These are phyloP conservation scores for Neonectria punicea DNA, from an alignment of 2,329 filamentous ascomycete species.

Conservation along the genomic window DNA sequence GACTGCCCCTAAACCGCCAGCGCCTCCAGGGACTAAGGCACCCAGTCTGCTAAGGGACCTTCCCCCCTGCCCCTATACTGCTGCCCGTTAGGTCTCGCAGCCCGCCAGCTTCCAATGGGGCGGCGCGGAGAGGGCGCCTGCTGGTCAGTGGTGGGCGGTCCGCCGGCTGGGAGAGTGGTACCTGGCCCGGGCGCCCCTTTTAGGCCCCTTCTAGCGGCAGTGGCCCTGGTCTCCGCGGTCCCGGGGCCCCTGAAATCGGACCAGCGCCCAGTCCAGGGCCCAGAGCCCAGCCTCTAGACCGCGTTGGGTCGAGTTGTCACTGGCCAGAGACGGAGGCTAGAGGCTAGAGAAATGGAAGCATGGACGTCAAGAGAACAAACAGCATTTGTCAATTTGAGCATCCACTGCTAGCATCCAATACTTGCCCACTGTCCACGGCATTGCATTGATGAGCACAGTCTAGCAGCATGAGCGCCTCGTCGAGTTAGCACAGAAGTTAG, in stretches of 20 bases:
- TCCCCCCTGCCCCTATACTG: not conserved
- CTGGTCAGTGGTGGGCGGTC: conserved; percentile 25
- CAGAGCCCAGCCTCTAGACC: conserved; percentile 1
- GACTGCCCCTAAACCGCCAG: not conserved
- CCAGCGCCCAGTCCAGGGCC: conserved; percentile 4
- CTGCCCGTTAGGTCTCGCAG: not conserved
- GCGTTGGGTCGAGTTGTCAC: not conserved
- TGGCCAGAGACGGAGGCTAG: not conserved
- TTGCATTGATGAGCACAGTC: not conserved
- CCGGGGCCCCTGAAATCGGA: conserved; percentile 35
- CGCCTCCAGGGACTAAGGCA: not conserved
- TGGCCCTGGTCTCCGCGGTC: conserved; percentile 30
- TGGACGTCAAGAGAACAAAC: not conserved
- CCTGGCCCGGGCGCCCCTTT: conserved; percentile 36
- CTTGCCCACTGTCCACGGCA: not conserved
- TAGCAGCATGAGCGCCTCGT: not conserved
- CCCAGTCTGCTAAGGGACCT: conserved; percentile 15
- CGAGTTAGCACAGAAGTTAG: not conserved
- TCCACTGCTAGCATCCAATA: not conserved
- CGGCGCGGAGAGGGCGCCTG: conserved; percentile 29
- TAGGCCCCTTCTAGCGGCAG: conserved; percentile 31
- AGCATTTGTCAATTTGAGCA: not conserved
- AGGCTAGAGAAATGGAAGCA: not conserved
- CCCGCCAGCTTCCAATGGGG: conserved; percentile 27
- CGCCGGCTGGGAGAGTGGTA: conserved; percentile 28